Base-by-base conservation (phyloP, 768 basidiomycete species). In the Phlebiopsis gigantea region DNA sequence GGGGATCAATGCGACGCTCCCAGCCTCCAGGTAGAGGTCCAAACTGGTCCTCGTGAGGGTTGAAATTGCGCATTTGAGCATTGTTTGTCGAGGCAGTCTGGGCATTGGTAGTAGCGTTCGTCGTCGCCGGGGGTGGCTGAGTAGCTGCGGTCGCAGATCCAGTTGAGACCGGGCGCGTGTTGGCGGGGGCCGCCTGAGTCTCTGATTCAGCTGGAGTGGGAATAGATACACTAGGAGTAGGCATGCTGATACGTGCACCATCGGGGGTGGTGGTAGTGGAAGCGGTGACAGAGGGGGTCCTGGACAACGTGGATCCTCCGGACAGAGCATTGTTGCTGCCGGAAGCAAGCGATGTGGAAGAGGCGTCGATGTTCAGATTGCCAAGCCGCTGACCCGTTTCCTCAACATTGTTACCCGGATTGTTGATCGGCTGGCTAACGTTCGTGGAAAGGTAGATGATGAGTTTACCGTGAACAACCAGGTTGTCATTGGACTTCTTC, bases 401-500 rank as follows among this genome's bases (percentile, higher is more conserved):
- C 55, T 81, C 73, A 0, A 83, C 78, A 67, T 88, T 83, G 1
- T 90, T 84, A 8, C 89, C 89, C 29, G 91, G 85, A 69, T 92
- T 94, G 63, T 81, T 77, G 63, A 95, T 92, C 31, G 93, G 91
- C 62, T 87, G 84, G 57, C 74, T 81, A 68, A 91, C 78, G 67
- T 98, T 95, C 48, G 97, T 98, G 17, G 93, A 95, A 34, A 99
- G 81, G 72, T 96, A 94, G 62, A 98, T 83, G 70, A 98, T 95
- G 62, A 99, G 83, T 74, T 98, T 98, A 46, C 97, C 97, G 66
- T 98, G 94, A 3, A 99, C 97, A 47, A 94, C 90, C 25, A 97
- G 83, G 68, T 97, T 95, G 72, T 99, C 97, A 65, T 96, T 97
- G n/a, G 95, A 98, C 73, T 96, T 96, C 77, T 98, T 97, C 65